These are phyloP conservation scores for Thalassiosira profunda DNA, from an alignment of 108 stramenopile genomes.

Conservation along the genomic window DNA sequence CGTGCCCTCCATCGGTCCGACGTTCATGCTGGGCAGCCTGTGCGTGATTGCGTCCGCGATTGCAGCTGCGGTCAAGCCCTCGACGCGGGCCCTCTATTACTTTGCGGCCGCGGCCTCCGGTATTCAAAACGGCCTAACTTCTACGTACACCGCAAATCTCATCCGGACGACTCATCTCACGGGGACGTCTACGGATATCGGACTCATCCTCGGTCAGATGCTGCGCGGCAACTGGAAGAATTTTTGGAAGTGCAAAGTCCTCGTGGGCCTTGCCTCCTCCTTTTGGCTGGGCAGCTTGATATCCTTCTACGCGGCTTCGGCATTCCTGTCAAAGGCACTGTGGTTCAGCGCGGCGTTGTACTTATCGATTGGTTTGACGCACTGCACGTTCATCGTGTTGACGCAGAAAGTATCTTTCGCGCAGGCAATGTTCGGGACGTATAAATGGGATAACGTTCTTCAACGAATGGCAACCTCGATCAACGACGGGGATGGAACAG, in stretches of 20 bases:
- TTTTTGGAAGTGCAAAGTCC: slow-evolving; percentile 33
- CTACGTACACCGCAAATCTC: slow-evolving; percentile 48
- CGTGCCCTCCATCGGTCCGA: slow-evolving; percentile 51
- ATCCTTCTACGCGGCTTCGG: slow-evolving; percentile 18
- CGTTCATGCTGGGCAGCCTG: slow-evolving; percentile 44
- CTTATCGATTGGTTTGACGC: slow-evolving; percentile 19
- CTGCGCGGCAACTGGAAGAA: slow-evolving; percentile 48
- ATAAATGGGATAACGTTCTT: slow-evolving; percentile 46
- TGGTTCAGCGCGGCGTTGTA: slow-evolving; percentile 31
- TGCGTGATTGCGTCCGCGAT: slow-evolving; percentile 24
- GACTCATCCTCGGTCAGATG: slow-evolving; percentile 32
- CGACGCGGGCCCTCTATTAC: slow-evolving; percentile 20
- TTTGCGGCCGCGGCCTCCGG: slow-evolving; percentile 48
- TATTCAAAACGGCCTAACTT: slow-evolving; percentile 58
- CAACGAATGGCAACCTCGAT: slow-evolving; percentile 6
- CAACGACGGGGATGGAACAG: slow-evolving; percentile 8
- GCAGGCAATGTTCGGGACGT: slow-evolving; percentile 44
- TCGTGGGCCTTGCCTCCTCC: slow-evolving; percentile 15
- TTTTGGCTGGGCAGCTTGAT: slow-evolving; percentile 44
- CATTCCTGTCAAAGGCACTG: slow-evolving; percentile 4
- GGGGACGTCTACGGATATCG: slow-evolving; percentile 58
- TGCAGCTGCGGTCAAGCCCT: neutral
- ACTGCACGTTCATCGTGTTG: slow-evolving; percentile 31
- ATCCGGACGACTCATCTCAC: slow-evolving; percentile 42
- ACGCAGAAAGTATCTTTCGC: slow-evolving; percentile 24